phyloP scores from a whole-genome alignment of 75 land plant genomes.

The Cunninghamia lanceolata region DNA sequence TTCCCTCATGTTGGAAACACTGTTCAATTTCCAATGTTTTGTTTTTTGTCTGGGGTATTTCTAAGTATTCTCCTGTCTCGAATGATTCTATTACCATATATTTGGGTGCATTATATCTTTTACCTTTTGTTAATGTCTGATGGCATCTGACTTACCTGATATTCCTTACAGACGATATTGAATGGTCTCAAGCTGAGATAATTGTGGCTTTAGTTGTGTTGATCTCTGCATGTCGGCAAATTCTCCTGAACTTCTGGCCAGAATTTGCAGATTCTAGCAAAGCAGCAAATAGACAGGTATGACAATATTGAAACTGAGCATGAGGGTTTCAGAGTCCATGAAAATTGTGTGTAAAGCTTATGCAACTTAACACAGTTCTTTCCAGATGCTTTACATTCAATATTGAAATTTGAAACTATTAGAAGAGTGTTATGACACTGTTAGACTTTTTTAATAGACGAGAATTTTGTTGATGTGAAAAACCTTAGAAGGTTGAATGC shows the following conservation, averaged over 20 bases:
- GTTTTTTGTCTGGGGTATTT: not conserved
- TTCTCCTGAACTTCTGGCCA: slow-evolving; percentile 67
- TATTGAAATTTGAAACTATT: no score
- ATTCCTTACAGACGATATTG: slow-evolving; percentile 53
- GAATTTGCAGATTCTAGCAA: slow-evolving; percentile 83
- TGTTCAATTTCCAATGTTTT: not conserved
- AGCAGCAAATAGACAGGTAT: slow-evolving; percentile 76
- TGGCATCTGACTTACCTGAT: not conserved
- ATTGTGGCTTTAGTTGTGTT: slow-evolving; percentile 52
- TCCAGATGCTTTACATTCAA: no score
- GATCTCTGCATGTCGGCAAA: slow-evolving; percentile 63
- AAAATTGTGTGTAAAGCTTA: no score
- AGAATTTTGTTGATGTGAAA: not conserved
- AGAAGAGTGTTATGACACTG: not conserved
- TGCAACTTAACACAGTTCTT: not conserved
- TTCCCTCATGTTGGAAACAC: not conserved
- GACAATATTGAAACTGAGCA: not conserved
- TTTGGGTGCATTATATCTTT: not conserved
- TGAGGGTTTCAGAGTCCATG: no score
- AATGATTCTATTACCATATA: not conserved
- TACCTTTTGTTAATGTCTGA: not conserved
- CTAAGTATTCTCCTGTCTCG: not conserved
- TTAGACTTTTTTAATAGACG: not conserved
- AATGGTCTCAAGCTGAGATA: slow-evolving; percentile 65
- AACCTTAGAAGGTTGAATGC: not conserved